phyloP scores from a whole-genome alignment of 306 rosid species.

The Cucurbita pepo region DNA sequence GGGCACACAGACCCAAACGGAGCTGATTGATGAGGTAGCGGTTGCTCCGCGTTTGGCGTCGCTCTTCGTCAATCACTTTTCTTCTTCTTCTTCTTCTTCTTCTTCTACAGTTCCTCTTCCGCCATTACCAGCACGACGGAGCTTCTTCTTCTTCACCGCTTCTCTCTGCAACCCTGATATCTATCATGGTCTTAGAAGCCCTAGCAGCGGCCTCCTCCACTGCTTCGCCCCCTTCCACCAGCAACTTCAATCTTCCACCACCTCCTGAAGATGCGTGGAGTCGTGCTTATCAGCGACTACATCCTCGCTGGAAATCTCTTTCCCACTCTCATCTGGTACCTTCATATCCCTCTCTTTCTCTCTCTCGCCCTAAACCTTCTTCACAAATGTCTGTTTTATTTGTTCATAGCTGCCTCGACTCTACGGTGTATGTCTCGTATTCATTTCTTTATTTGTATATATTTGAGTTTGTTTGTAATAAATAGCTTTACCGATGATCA shows the following conservation, averaged over 20 bases:
- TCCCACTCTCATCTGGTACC: slow-evolving; percentile 26
- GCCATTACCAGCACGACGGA: not conserved
- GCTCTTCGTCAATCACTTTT: not conserved
- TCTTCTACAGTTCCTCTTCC: not conserved
- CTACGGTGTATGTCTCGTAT: not conserved
- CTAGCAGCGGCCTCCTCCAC: slow-evolving; percentile 6
- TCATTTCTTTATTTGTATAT: not conserved
- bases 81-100: slow-evolving; percentile 4
- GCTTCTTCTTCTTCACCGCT: not conserved
- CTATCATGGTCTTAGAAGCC: slow-evolving; percentile 6
- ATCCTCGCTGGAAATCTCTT: slow-evolving; percentile 32
- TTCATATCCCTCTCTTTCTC: not conserved
- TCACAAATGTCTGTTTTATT: too few species aligned
- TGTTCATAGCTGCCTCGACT: not conserved
- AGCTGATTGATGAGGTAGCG: slow-evolving; percentile 8
- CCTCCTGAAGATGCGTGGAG: slow-evolving; percentile 40
- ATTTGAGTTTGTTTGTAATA: not conserved
- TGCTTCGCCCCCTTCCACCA: slow-evolving; percentile 2
- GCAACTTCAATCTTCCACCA: slow-evolving; percentile 12
- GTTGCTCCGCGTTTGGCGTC: not conserved
- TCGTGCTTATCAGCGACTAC: slow-evolving; percentile 22
- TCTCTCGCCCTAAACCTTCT: not conserved
- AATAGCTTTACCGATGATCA: not conserved
- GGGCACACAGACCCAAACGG: slow-evolving; percentile 6
- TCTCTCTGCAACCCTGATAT: not conserved